Percentiles rank a stretch among this genome's conserved stretches.
phyloP scores from a whole-genome alignment of 2,329 filamentous ascomycete species.

The Endothia cerciana region DNA sequence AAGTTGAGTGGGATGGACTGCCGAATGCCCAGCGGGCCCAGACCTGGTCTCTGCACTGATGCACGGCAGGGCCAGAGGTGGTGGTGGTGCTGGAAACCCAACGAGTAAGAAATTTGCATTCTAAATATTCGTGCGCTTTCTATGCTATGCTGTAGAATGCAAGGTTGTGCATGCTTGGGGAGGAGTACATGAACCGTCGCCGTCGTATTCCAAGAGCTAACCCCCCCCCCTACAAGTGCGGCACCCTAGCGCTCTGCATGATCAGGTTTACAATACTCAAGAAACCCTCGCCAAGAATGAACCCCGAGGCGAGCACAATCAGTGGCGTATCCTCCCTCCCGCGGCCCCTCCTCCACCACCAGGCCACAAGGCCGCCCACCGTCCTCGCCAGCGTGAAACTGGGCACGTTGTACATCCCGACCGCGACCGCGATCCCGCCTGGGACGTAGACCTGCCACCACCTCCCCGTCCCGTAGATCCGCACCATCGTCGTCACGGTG shows the following conservation, averaged over 20 bases:
- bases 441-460: constrained; percentile 79
- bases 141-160: background rate
- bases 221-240: constrained; percentile 60
- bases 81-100: background rate
- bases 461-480: constrained; percentile 61
- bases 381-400: constrained; percentile 91
- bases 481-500: constrained; percentile 68
- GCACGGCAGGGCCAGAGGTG: background rate
- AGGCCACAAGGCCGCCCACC: constrained; percentile 73
- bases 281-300: constrained; percentile 91
- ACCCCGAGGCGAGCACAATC: constrained; percentile 85
- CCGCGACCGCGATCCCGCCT: constrained; percentile 92
- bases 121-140: constrained; percentile 2
- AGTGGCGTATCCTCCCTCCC: constrained; percentile 70
- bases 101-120: constrained; percentile 24
- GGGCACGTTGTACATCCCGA: constrained; percentile 73
- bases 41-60: constrained; percentile 54
- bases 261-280: constrained; percentile 88
- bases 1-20: constrained; percentile 60
- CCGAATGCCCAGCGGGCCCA: constrained; percentile 43
- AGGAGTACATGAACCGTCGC: background rate
- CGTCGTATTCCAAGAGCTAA: background rate
- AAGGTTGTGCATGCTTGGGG: background rate
- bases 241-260: constrained; percentile 76
- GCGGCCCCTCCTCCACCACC: constrained; percentile 71